phyloP scores from a whole-genome alignment of 179 eudicot species.

The Sideroxylon spinosum region DNA sequence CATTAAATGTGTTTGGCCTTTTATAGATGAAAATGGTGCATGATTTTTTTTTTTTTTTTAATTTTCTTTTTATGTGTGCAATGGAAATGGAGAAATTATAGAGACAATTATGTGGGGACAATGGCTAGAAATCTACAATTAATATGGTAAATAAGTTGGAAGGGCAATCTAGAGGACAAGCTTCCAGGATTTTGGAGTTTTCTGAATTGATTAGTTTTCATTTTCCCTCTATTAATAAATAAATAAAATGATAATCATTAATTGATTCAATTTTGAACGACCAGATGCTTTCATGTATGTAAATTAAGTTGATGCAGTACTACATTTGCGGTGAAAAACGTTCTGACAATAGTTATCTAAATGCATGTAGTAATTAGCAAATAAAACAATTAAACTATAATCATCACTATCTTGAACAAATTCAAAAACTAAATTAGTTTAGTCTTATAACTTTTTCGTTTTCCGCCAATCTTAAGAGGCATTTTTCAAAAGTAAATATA shows the following conservation, averaged over 20 bases:
- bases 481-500: too few relatives aligned
- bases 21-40: conserved; percentile 18
- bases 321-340: too few relatives aligned
- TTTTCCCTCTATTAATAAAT: neutral
- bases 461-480: too few relatives aligned
- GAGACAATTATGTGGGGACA: neutral
- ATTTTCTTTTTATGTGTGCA: neutral
- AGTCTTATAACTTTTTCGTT: too few relatives aligned
- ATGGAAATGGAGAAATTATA: neutral
- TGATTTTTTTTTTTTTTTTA: neutral
- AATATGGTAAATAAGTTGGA: neutral
- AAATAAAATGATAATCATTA: neutral
- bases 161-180: conserved; percentile 4
- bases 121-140: neutral
- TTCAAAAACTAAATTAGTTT: too few relatives aligned
- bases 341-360: too few relatives aligned
- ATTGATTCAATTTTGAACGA: neutral
- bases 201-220: conserved; percentile 14
- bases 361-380: too few relatives aligned
- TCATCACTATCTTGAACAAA: too few relatives aligned
- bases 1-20: conserved; percentile 3
- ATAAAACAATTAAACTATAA: too few relatives aligned
- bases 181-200: conserved; percentile 5
- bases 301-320: too few relatives aligned
- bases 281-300: neutral